phyloP scores from a whole-genome alignment of 768 basidiomycete species.

The Trametes cinnabarina region DNA sequence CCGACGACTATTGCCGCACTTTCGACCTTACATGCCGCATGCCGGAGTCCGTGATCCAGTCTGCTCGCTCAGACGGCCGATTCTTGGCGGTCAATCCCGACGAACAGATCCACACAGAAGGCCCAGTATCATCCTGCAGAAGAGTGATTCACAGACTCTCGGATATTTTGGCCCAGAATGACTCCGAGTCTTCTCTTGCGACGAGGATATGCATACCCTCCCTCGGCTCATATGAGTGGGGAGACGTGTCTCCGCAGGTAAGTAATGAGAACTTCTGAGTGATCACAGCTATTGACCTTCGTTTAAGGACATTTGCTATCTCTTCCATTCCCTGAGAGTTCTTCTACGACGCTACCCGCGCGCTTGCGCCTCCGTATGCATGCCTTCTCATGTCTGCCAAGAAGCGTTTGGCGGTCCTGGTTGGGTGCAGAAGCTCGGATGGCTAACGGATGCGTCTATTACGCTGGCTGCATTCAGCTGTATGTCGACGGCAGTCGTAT shows the following conservation, averaged over 20 bases:
- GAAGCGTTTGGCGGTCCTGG: constrained; percentile 60
- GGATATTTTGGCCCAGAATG: constrained; percentile 8
- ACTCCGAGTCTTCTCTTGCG: constrained; percentile 25
- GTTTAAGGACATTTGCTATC: constrained; percentile 61
- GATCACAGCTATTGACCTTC: neutral
- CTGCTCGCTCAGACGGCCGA: constrained; percentile 39
- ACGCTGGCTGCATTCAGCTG: constrained; percentile 78
- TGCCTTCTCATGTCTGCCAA: constrained; percentile 61
- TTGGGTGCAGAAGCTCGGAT: constrained; percentile 77
- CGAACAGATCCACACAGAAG: neutral
- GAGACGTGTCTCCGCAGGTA: constrained; percentile 58
- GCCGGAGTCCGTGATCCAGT: constrained; percentile 48
- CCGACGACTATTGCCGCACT: constrained; percentile 61
- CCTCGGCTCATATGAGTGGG: constrained; percentile 69
- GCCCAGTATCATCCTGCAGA: constrained; percentile 17
- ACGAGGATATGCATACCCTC: constrained; percentile 61
- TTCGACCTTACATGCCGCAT: constrained; percentile 74
- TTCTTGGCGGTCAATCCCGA: constrained; percentile 33
- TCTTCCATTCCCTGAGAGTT: constrained; percentile 66
- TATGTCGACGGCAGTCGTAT: constrained; percentile 33
- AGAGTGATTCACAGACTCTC: constrained; percentile 12
- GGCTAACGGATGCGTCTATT: constrained; percentile 75
- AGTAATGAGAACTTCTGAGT: constrained; percentile 15
- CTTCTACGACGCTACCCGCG: constrained; percentile 56
- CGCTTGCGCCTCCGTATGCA: constrained; percentile 64